Evolutionary conservation across 2,329 filamentous ascomycete species (phyloP), one percentile per base, ranked within the genome.

Genomic region (Diaporthe destruens): DNA sequence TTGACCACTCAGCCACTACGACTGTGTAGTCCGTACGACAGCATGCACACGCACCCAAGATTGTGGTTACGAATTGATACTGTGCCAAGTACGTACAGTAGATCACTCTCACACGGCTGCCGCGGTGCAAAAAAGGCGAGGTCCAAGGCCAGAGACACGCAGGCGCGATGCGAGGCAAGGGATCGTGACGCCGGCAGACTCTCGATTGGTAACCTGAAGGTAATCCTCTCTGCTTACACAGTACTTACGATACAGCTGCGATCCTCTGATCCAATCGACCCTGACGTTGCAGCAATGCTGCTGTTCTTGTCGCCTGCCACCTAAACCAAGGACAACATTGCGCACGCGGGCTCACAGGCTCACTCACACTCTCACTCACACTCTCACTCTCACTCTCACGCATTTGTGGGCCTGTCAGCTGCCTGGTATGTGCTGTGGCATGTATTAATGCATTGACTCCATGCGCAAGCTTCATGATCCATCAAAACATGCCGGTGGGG

Each of bases 111-210:
- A n/a, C n/a, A 29, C 29, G 29, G 29, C 29, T 29, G 29, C 29
- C 34, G 36, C 39, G 29, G 14, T 25, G 36, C 39, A 6, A n/a
- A 59, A 42, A n/a, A 2, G 32, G 12, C 29, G 6, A 25, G 54
- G 39, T 32, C 57, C 11, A 44, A 20, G 42, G 18, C 56, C 56
- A 49, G 59, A 51, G 16, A 63, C 23, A 47, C 59, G 11, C 59
- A 65, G 59, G 29, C 61, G 44, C 61, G 44, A 51, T 65, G 61
- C 61, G 29, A 65, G 29, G 59, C 59, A 63, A 63, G 59, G 59
- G 59, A 63, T 63, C 59, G 39, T 61, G 57, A 65, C 59, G 59
- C 59, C 59, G 59, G 59, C 59, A 65, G 42, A 65, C 9, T 16
- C 42, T 36, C 44, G 39, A 34, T 49, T 39, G 36, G 36, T 39